Evolutionary conservation across 2,329 filamentous ascomycete species (phyloP), one percentile per base, ranked within the genome.

Genomic region (Lecanicillium sp.): DNA sequence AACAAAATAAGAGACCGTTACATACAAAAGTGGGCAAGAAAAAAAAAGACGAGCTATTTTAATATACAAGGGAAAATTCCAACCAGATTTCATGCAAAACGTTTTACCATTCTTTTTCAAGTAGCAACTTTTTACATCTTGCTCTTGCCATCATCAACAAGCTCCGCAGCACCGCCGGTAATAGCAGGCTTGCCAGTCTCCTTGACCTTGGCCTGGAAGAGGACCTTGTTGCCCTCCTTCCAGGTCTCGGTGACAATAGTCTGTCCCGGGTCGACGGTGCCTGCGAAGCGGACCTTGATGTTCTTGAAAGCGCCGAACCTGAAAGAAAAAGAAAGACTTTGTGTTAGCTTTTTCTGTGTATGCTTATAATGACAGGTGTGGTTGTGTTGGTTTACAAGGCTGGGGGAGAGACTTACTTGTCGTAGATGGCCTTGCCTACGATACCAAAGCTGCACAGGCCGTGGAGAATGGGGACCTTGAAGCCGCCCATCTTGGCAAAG

Each of bases 401-500:
- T 7, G 9, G 12, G 12, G 18, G 28, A 17, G 15, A 11, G 17
- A 30, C 53, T 22, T 46, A 57, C 47, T 72, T 82, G 64, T 87
- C 76, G 59, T 89, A 83, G 29, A 98, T 79, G 43, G 90, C 88
- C 73, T 95, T 95, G 48, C 83, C 86, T 13, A 85, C 82, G 48
- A 96, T 78, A 50, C 92, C 92, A 54, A 98, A 90, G 58, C 81
- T 92, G 75, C 88, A 95, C 28, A 98, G 78, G n/a, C 92, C 92
- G 68, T 98, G 92, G 38, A 98, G 71, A 58, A 98, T 98, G 11
- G 92, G 92, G 19, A 71, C 78, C 66, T 92, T 84, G 78, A 98
- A 98, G 43, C 92, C 92, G 43, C 90, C 92, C 51, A 94, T 81
- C 69, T 92, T 92, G 66, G 86, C 86, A 64, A 98, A 96, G 35